These are phyloP conservation scores for Oidium heveae DNA, from an alignment of 2,329 filamentous ascomycete genomes.

Conservation along the genomic window DNA sequence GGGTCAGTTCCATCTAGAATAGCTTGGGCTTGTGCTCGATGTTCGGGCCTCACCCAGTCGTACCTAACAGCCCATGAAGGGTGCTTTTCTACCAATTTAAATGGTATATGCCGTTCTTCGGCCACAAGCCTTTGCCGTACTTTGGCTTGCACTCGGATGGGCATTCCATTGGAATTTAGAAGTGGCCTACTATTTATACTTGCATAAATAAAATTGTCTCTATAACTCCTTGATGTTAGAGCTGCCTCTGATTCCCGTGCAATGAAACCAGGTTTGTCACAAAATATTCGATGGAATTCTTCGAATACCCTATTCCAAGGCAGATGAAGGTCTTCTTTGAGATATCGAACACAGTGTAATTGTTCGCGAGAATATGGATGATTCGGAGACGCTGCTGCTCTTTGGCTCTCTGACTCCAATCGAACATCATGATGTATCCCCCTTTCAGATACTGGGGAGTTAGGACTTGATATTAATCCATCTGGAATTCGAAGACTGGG, in stretches of 20 bases:
- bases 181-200: not conserved
- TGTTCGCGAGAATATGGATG: conserved; percentile 2
- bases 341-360: conserved; percentile 2
- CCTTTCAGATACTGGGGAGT: too few relatives aligned
- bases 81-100: conserved; percentile 2
- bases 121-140: not conserved
- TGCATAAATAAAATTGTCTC: conserved; percentile 1
- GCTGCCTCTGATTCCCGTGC: not conserved
- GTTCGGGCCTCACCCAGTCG: conserved; percentile 2
- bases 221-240: conserved; percentile 1
- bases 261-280: not conserved
- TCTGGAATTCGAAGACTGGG: too few relatives aligned
- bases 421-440: too few relatives aligned
- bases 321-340: not conserved
- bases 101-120: not conserved
- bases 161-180: not conserved
- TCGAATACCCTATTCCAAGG: not conserved
- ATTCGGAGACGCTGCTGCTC: not conserved
- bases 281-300: not conserved
- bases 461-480: too few relatives aligned
- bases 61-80: conserved; percentile 3
- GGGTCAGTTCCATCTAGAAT: conserved; percentile 1
- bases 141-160: not conserved
- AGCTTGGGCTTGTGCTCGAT: conserved; percentile 2
- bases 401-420: too few relatives aligned